phyloP scores from a whole-genome alignment of 108 stramenopile species.

The Fistulifera pelliculosa region DNA sequence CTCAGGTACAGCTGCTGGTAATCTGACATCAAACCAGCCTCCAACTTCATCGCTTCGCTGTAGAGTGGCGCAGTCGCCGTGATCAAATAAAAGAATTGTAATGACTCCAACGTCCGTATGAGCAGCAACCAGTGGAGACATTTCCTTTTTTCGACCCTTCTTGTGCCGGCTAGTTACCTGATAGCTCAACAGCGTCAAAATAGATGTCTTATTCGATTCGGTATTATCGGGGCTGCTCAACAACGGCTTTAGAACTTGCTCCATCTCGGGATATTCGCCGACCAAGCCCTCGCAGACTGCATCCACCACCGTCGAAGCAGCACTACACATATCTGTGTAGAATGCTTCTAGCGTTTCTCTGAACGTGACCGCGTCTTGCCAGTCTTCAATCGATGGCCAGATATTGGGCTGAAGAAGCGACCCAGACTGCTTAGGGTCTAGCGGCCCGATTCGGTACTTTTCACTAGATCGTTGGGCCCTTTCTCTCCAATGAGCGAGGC shows the following conservation, averaged over 20 bases:
- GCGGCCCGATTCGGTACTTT: constrained; percentile 63
- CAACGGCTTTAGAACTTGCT: constrained; percentile 17
- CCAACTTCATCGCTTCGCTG: constrained; percentile 24
- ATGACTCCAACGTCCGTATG: constrained; percentile 76
- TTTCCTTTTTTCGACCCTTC: constrained; percentile 20
- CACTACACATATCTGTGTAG: constrained; percentile 28
- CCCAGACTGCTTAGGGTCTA: background rate
- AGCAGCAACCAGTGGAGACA: constrained; percentile 52
- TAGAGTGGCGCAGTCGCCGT: constrained; percentile 47
- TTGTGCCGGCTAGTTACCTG: constrained; percentile 49
- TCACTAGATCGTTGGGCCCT: constrained; percentile 68
- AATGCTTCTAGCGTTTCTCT: constrained; percentile 37
- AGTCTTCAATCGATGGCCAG: constrained; percentile 43
- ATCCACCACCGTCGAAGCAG: constrained; percentile 38
- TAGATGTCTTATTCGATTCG: constrained; percentile 23
- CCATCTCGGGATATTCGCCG: constrained; percentile 13
- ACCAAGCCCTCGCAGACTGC: constrained; percentile 55
- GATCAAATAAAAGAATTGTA: constrained; percentile 60
- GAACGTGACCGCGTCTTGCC: constrained; percentile 32
- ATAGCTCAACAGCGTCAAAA: constrained; percentile 66
- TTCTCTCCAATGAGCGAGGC: constrained; percentile 46
- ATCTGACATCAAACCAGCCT: constrained; percentile 41
- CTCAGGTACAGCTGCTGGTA: constrained; percentile 26
- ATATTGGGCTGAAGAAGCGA: constrained; percentile 50
- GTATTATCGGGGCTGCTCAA: background rate